These are phyloP conservation scores for Tricholoma matsutake DNA, from an alignment of 768 basidiomycete species.

Conservation along the genomic window DNA sequence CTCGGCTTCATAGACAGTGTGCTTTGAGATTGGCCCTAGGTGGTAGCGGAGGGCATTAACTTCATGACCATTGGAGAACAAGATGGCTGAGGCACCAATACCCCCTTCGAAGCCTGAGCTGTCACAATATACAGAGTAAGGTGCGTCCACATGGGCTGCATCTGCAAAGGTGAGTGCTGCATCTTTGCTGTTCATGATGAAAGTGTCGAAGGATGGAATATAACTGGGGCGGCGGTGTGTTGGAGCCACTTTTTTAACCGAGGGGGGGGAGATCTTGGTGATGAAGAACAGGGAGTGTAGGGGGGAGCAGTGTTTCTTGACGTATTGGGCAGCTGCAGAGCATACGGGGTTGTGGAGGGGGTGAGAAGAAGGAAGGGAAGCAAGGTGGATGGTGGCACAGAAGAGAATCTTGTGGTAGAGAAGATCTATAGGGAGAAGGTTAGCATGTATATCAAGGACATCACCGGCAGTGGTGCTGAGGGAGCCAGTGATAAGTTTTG, in stretches of 20 bases:
- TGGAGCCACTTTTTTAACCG: not conserved
- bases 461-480: no score
- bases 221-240: not conserved
- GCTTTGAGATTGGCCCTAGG: not conserved
- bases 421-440: no score
- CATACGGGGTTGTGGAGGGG: no score
- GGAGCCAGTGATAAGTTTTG: not conserved
- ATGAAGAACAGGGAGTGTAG: conserved; percentile 6
- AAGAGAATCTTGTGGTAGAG: no score
- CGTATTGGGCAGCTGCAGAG: not conserved
- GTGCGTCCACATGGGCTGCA: not conserved
- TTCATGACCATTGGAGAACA: not conserved
- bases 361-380: not conserved
- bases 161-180: not conserved
- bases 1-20: conserved; percentile 9
- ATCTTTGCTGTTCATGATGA: conserved; percentile 1
- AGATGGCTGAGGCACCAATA: conserved; percentile 7
- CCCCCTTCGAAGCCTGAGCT: conserved; percentile 6
- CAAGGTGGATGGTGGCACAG: no score
- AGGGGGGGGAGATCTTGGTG: not conserved
- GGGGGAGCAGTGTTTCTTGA: conserved; percentile 5
- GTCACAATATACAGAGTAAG: conserved; percentile 4
- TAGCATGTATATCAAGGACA: no score
- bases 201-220: conserved; percentile 1
- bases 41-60: not conserved